These are phyloP conservation scores for Scenedesmus sp. DNA, from an alignment of 163 green algal species.

Conservation along the genomic window DNA sequence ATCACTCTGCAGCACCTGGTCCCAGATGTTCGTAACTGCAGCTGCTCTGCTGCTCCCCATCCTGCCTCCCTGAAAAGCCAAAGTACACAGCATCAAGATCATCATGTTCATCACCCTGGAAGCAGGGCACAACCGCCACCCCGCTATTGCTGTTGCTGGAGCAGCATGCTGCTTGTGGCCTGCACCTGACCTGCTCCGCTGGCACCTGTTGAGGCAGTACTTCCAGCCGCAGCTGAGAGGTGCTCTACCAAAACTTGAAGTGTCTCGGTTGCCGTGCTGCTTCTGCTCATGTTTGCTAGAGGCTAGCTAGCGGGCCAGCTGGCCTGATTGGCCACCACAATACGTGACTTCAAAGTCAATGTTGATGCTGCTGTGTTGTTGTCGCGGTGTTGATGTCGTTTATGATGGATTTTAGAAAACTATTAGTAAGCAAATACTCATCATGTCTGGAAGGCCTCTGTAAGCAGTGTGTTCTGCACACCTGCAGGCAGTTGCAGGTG, in stretches of 20 bases:
- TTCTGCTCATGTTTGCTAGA: background rate
- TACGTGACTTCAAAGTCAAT: background rate
- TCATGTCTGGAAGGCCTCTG: no score
- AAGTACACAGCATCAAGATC: no score
- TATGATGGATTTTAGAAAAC: no score
- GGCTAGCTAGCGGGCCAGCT: background rate
- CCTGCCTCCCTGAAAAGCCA: no score
- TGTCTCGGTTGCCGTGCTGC: background rate
- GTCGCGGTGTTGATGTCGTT: no score
- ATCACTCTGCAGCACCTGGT: slow-evolving; percentile 30
- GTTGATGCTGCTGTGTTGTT: background rate
- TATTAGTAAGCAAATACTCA: no score
- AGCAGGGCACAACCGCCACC: background rate
- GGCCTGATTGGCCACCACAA: no score
- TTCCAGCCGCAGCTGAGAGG: background rate
- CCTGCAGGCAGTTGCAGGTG: background rate
- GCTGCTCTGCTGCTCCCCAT: background rate
- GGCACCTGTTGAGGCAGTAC: no score
- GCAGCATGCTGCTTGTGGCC: background rate
- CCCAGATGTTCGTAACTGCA: slow-evolving; percentile 10
- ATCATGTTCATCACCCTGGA: background rate
- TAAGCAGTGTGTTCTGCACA: no score
- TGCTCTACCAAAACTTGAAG: slow-evolving; percentile 3
- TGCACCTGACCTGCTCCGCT: background rate
- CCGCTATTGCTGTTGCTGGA: background rate